Percentiles rank a stretch among this genome's conserved stretches.
Conservation (phyloP, 768 basidiomycete genomes). For the Rhodotorula paludigena region DNA sequence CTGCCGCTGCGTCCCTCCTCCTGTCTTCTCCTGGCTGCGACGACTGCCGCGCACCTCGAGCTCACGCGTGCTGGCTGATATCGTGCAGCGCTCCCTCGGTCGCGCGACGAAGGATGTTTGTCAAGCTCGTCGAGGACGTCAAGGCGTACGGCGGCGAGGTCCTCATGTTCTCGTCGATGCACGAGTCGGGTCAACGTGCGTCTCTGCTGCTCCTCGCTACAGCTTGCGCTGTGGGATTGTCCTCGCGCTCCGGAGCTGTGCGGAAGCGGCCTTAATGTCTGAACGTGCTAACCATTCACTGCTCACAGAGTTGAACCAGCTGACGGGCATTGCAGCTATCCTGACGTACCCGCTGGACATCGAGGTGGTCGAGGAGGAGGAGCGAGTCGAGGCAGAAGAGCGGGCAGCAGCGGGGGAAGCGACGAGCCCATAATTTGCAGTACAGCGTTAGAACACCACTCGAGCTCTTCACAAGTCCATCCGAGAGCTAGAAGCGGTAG, state of each 20-base stretch:
- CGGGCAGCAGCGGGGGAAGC: background rate
- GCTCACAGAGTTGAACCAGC: slow-evolving; percentile 80
- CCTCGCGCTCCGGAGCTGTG: too few species aligned
- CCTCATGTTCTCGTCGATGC: slow-evolving; percentile 98
- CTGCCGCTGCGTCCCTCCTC: too few species aligned
- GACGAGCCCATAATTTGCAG: background rate
- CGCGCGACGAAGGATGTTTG: slow-evolving; percentile 70
- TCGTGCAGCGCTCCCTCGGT: slow-evolving; percentile 74
- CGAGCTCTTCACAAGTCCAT: too few species aligned
- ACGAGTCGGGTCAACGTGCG: slow-evolving; percentile 96
- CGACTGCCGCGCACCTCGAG: too few species aligned
- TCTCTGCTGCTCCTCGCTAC: slow-evolving; percentile 28
- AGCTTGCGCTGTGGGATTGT: too few species aligned
- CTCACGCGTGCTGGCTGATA: too few species aligned
- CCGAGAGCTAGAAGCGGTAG: too few species aligned
- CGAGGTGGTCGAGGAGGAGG: slow-evolving; percentile 90
- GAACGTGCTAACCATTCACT: too few species aligned
- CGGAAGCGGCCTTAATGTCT: too few species aligned
- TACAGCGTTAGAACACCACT: too few species aligned
- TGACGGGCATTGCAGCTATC: slow-evolving; percentile 92
- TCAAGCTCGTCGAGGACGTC: slow-evolving; percentile 80
- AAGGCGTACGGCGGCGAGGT: slow-evolving; percentile 85
- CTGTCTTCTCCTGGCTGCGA: too few species aligned
- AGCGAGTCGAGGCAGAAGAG: slow-evolving; percentile 54
- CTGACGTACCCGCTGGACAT: slow-evolving; percentile 92